Percentiles rank a stretch among this genome's conserved stretches.
phyloP scores from a whole-genome alignment of 306 rosid species.

The Cicer bijugum region DNA sequence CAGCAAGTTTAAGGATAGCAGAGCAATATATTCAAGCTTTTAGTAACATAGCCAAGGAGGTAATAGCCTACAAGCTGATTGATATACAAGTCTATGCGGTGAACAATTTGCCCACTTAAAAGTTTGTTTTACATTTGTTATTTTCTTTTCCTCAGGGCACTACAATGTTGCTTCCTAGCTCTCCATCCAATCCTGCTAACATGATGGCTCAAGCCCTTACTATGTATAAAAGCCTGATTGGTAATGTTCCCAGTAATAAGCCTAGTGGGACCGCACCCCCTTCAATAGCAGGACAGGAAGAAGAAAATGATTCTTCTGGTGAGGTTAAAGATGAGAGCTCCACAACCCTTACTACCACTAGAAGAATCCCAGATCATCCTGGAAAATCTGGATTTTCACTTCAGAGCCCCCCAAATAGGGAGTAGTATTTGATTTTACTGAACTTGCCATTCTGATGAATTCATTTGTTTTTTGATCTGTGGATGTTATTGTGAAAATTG shows the following conservation, averaged over 20 bases:
- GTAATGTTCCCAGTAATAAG: slow-evolving; percentile 53
- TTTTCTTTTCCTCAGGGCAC: slow-evolving; percentile 66
- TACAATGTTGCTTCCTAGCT: slow-evolving; percentile 92
- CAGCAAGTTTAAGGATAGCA: slow-evolving; percentile 88
- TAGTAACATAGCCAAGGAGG: slow-evolving; percentile 91
- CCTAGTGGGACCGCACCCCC: slow-evolving; percentile 39
- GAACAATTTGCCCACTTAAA: slow-evolving; percentile 5
- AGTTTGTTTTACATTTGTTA: slow-evolving; percentile 15
- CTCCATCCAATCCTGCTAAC: slow-evolving; percentile 81
- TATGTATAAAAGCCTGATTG: slow-evolving; percentile 80
- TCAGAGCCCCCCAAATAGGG: slow-evolving; percentile 58
- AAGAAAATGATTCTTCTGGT: slow-evolving; percentile 46
- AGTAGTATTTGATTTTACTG: slow-evolving; percentile 43
- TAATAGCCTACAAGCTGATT: slow-evolving; percentile 43
- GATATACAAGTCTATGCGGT: slow-evolving; percentile 1
- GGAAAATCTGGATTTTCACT: slow-evolving; percentile 65
- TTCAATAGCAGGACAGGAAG: slow-evolving; percentile 43
- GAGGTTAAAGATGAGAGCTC: slow-evolving; percentile 43
- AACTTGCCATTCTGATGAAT: slow-evolving; percentile 27
- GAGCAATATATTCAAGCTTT: slow-evolving; percentile 93
- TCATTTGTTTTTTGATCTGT: slow-evolving; percentile 32
- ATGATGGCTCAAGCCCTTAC: slow-evolving; percentile 96
- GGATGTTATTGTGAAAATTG: slow-evolving; percentile 36
- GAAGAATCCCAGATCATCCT: slow-evolving; percentile 24
- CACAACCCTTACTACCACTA: slow-evolving; percentile 27